These are phyloP conservation scores for Solanum chilense DNA, from an alignment of 257 asterid species.

Conservation along the genomic window DNA sequence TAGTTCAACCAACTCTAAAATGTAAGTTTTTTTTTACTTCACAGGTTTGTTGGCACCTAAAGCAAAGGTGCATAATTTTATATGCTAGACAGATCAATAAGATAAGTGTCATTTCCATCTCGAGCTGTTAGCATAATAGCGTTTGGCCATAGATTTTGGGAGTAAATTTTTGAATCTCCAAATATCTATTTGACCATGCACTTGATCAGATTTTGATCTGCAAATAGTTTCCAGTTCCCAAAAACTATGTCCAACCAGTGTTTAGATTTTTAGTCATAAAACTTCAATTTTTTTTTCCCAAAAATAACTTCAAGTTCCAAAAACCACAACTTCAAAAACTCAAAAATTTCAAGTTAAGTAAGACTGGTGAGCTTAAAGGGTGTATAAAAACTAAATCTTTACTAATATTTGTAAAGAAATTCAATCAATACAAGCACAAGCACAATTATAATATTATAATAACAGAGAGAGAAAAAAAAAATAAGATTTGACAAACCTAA, in stretches of 20 bases:
- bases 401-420: too few species aligned
- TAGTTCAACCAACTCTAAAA: not conserved
- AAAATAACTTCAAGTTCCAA: not conserved
- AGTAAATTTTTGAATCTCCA: not conserved
- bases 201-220: not conserved
- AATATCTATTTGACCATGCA: not conserved
- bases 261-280: not conserved
- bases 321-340: not conserved
- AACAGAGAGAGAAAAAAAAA: not conserved
- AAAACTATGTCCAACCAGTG: not conserved
- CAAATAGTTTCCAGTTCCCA: not conserved
- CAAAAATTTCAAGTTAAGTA: too few species aligned
- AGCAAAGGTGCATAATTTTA: not conserved
- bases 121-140: not conserved
- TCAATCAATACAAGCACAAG: not conserved
- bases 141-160: not conserved
- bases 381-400: too few species aligned
- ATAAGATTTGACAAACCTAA: conserved; percentile 37
- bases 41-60: not conserved
- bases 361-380: too few species aligned
- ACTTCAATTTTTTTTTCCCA: not conserved
- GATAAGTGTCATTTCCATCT: not conserved
- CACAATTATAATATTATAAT: not conserved
- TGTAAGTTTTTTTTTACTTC: not conserved
- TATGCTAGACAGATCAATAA: not conserved